Evolutionary conservation across 192 early-diverging fungal genomes (phyloP).

Genomic region (Chytriomyces sp.): DNA sequence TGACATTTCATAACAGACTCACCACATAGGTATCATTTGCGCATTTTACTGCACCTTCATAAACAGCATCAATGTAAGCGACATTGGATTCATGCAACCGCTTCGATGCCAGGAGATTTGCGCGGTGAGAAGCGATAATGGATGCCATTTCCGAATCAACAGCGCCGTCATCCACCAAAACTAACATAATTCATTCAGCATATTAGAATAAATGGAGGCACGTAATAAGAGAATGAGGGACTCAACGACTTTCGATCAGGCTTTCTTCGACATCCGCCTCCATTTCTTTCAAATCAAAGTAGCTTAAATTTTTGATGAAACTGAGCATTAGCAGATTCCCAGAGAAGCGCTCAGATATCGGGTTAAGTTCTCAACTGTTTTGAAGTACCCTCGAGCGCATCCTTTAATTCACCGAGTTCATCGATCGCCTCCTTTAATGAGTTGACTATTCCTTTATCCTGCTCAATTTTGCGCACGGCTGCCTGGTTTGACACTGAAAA

Average conservation of each 20-base stretch:
- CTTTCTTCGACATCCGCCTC: neutral
- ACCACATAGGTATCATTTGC: constrained; percentile 21
- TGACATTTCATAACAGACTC: too few species aligned
- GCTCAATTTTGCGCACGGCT: too few species aligned
- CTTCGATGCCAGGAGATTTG: neutral
- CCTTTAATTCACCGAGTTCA: too few species aligned
- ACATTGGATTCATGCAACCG: neutral
- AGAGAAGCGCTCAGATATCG: too few species aligned
- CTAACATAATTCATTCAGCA: neutral
- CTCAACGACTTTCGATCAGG: neutral
- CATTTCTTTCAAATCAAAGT: constrained; percentile 5
- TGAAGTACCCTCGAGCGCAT: too few species aligned
- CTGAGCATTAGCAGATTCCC: too few species aligned
- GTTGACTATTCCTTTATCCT: too few species aligned
- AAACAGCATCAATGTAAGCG: constrained; percentile 12
- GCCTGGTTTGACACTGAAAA: too few species aligned
- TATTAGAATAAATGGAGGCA: neutral
- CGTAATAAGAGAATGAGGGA: neutral
- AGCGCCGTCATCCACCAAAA: neutral
- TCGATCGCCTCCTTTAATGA: too few species aligned
- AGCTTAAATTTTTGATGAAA: neutral
- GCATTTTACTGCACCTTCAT: neutral
- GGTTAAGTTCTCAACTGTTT: too few species aligned
- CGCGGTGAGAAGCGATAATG: neutral
- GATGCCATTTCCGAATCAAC: neutral